Base-by-base conservation (phyloP, 179 eudicot species). In the Vitellaria paradoxa region DNA sequence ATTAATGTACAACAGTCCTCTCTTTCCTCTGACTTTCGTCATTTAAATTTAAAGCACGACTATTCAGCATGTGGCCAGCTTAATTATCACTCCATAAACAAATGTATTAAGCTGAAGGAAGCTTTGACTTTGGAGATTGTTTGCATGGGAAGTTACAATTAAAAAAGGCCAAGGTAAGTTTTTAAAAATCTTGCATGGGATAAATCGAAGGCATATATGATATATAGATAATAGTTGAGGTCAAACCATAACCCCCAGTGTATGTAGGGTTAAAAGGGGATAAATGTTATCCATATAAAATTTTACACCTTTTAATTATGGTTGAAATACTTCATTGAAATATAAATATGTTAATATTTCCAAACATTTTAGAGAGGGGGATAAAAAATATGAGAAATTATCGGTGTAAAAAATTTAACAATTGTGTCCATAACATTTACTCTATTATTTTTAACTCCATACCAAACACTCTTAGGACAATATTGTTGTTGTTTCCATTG, bases 51-150 rank as follows among this genome's bases (percentile, higher is more conserved):
- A 15, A 20, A 47, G n/a, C 26, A 69, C 50, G 24, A 21, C 30
- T 68, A 72, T 47, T 61, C 42, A 13, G 42, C 76, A 74, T 68
- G 84, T 49, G 84, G 55, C 49, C 71, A 18, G 11, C 30, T 63
- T 57, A 66, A 66, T 66, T 13, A 64, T 66, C 23, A 40, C 20
- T 66, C 14, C 12, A 56, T 56, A 26, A 30, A 30, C 7, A 53
- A 18, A 6, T 23, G 40, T 42, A 42, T 40, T 72, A n/a, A 45
- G 46, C 55, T 45, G 67, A 21, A 23, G 42, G 24, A 46, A 21
- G 56, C 14, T 74, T 61, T 49, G 77, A 45, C 77, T 74, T 42
- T 6, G 56, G 76, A 23, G 76, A 23, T 30, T 30, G 37, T 30
- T 74, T 23, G 15, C 45, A 7, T 64, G 73, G 40, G 73, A 69